Base-by-base conservation (phyloP, 225 moss, liverwort and hornwort genomes). In the Takakia lepidozioides region DNA sequence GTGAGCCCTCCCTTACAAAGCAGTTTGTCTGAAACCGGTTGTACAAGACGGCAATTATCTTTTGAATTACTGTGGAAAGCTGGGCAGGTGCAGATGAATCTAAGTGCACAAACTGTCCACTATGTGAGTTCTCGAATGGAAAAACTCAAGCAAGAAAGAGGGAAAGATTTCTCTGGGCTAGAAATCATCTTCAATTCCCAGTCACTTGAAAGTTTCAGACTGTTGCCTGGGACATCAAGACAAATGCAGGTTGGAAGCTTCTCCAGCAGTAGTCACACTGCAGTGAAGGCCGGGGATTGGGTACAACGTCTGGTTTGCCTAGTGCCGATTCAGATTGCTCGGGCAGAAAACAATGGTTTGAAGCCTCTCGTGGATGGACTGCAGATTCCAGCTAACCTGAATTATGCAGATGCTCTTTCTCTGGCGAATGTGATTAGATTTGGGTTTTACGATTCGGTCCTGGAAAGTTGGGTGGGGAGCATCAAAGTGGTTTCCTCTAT, bases 401-500 rank as follows among this genome's bases (percentile, higher is more conserved):
- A 65, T 20, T 85, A 74, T 30, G 64, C 41, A 14, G 77, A 85
- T 22, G 69, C 77, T 2, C 49, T 81, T 0, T 54, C 81, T 10
- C 66, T 85, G 0, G 81, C 77, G 2, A 52, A 60, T 19, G 51
- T 66, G 3, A 35, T 85, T 11, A 55, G 55, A 1, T 77, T 77
- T 55, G 81, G 81, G 3, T 60, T 81, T 0, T 85, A 85, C 19
- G 81, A 85, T 19, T 55, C 63, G 3, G 25, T 74, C 5, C 44
- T 77, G 27, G 59, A 62, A 1, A 22, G 45, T 14, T 81, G 85
- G 85, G 26, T 7, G 8, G 76, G 85, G 5, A 62, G 66, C 15
- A 74, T 81, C 49, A 85, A 85, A 37, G 71, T 85, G 5, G 48
- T 85, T 3, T 80, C 76, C 1, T 78, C 75, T 0, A 81, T 81